Conservation (phyloP, 1,284 basidiomycete species). For the Xanthoconium separans region DNA sequence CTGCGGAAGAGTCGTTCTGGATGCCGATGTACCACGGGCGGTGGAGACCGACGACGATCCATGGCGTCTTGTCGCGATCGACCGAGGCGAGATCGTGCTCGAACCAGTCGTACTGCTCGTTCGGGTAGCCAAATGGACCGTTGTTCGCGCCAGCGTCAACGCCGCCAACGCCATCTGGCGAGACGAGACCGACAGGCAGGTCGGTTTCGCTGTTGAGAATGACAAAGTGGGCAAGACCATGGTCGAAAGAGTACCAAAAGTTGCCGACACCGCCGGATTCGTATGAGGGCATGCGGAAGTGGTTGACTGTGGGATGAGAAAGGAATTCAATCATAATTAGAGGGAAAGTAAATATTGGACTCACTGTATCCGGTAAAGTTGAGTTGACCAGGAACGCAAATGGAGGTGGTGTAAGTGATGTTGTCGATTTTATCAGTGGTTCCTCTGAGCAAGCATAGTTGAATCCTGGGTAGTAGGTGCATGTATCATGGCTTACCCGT, state of each 20-base stretch:
- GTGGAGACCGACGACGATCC: constrained; percentile 30
- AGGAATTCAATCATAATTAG: neutral
- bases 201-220: constrained; percentile 26
- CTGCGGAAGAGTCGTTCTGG: constrained; percentile 8
- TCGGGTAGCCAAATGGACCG: neutral
- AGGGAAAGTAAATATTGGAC: neutral
- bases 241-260: constrained; percentile 33
- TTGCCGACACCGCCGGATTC: constrained; percentile 29
- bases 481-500: constrained; percentile 18
- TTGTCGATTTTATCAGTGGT: constrained; percentile 24
- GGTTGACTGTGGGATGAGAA: constrained; percentile 19
- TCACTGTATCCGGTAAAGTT: constrained; percentile 32
- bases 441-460: constrained; percentile 11
- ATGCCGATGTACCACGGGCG: constrained; percentile 26
- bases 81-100: constrained; percentile 26
- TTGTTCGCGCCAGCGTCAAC: neutral
- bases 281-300: constrained; percentile 29
- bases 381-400: constrained; percentile 26
- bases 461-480: neutral
- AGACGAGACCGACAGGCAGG: constrained; percentile 23
- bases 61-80: constrained; percentile 24
- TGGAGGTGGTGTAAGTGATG: constrained; percentile 28
- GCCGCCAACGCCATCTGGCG: constrained; percentile 7
- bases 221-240: constrained; percentile 31
- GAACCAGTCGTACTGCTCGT: constrained; percentile 28